Percentiles rank a stretch among this genome's conserved stretches.
phyloP scores from a whole-genome alignment of 2,329 filamentous ascomycete species.

The Nakataea oryzae region DNA sequence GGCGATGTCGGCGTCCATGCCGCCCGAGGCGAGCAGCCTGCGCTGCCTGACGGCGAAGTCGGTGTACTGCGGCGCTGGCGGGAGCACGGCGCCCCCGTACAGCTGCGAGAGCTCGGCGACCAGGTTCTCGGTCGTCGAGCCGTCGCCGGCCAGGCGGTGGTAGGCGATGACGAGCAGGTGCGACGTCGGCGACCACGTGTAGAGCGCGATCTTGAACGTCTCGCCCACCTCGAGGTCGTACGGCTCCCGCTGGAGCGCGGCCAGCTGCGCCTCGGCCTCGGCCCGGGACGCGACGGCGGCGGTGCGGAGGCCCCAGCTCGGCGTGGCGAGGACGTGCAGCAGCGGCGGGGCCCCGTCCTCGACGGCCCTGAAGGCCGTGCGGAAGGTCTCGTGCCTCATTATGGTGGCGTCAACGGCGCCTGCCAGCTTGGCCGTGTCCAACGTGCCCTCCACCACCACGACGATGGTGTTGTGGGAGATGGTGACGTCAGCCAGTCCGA shows the following conservation, averaged over 20 bases:
- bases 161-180: slow-evolving; percentile 1
- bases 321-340: background rate
- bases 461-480: background rate
- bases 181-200: background rate
- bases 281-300: background rate
- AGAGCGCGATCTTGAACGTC: background rate
- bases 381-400: slow-evolving; percentile 1
- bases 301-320: background rate
- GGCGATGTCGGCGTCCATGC: background rate
- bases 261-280: background rate
- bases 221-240: slow-evolving; percentile 2
- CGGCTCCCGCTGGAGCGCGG: background rate
- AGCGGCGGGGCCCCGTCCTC: background rate
- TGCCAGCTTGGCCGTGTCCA: background rate
- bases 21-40: background rate
- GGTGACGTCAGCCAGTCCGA: background rate
- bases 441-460: background rate
- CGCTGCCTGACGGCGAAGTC: background rate
- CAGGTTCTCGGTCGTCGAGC: slow-evolving; percentile 3
- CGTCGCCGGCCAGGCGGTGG: slow-evolving; percentile 3
- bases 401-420: background rate
- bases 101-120: slow-evolving; percentile 1
- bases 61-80: background rate
- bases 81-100: background rate
- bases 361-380: slow-evolving; percentile 2